phyloP scores from a whole-genome alignment of 2,329 filamentous ascomycete genomes.

The Boeremia lycopersici region DNA sequence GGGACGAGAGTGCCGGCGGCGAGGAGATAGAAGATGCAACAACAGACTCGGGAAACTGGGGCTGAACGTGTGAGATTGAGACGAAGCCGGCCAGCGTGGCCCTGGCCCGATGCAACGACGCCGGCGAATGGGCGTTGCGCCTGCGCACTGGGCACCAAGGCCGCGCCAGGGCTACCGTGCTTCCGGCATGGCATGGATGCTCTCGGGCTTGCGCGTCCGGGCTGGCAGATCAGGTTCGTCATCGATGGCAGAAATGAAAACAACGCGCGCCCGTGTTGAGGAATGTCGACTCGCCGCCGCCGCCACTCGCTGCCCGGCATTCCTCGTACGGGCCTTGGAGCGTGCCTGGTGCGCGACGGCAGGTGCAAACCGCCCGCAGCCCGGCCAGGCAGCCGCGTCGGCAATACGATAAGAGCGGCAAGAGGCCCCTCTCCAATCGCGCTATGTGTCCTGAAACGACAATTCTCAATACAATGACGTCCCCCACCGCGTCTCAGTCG shows the following conservation, averaged over 20 bases:
- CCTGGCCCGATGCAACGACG: conserved; percentile 5
- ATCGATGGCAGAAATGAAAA: conserved; percentile 7
- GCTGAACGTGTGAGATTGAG: conserved; percentile 30
- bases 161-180: conserved; percentile 6
- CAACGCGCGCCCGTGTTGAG: conserved; percentile 3
- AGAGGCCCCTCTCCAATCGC: conserved; percentile 16
- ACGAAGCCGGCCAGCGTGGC: conserved; percentile 23
- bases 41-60: conserved; percentile 20
- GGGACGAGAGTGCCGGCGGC: conserved; percentile 21
- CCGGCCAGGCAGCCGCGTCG: background rate
- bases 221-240: conserved; percentile 31
- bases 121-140: conserved; percentile 18
- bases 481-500: conserved; percentile 16
- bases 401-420: conserved; percentile 18
- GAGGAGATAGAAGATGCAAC: conserved; percentile 25
- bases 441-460: conserved; percentile 25
- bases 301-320: background rate
- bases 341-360: background rate
- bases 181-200: conserved; percentile 2
- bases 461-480: conserved; percentile 17
- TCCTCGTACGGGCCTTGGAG: background rate
- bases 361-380: background rate
- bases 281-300: background rate
- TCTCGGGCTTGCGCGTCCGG: conserved; percentile 13
- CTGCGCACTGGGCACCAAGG: conserved; percentile 11